These are phyloP conservation scores for Yamadazyma spencermartinsiae DNA, from an alignment of 1,139 yeast species.

Conservation along the genomic window DNA sequence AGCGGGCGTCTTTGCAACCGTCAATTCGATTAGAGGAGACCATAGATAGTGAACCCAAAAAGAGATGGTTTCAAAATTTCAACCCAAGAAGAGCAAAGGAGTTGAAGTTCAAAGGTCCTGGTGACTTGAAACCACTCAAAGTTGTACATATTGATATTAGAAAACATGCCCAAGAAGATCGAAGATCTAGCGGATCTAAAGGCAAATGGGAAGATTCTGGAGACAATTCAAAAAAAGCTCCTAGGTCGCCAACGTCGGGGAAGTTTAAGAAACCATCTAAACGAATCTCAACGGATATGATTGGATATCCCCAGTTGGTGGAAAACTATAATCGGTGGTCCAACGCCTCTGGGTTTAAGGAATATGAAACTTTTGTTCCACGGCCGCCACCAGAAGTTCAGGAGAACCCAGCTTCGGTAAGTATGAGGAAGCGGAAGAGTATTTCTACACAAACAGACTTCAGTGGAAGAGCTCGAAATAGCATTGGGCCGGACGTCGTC, in stretches of 20 bases:
- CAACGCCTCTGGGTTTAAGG: too few relatives aligned
- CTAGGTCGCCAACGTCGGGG: background rate
- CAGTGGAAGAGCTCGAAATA: too few relatives aligned
- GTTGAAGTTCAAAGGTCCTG: background rate
- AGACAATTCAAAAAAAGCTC: too few relatives aligned
- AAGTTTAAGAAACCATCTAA: background rate
- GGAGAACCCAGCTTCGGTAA: too few relatives aligned
- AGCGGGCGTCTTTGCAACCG: background rate
- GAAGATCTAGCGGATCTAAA: background rate
- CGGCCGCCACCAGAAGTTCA: too few relatives aligned
- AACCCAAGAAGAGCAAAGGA: background rate
- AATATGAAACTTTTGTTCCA: too few relatives aligned
- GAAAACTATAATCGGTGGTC: background rate
- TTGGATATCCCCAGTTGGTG: conserved; percentile 9
- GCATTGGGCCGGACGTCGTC: too few relatives aligned
- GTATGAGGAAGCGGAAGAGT: too few relatives aligned
- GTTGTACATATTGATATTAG: background rate
- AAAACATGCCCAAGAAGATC: background rate
- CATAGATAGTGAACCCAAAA: background rate
- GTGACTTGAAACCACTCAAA: background rate
- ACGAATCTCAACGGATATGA: conserved; percentile 8
- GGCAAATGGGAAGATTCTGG: too few relatives aligned
- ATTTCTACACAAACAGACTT: too few relatives aligned
- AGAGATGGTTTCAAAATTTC: conserved; percentile 1
- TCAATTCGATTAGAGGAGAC: conserved; percentile 1